A percentile compares a stretch with the other conserved stretches of the same genome.
Evolutionary conservation across 768 basidiomycete species (phyloP).

Genomic region (Leccinum pellstonianum): DNA sequence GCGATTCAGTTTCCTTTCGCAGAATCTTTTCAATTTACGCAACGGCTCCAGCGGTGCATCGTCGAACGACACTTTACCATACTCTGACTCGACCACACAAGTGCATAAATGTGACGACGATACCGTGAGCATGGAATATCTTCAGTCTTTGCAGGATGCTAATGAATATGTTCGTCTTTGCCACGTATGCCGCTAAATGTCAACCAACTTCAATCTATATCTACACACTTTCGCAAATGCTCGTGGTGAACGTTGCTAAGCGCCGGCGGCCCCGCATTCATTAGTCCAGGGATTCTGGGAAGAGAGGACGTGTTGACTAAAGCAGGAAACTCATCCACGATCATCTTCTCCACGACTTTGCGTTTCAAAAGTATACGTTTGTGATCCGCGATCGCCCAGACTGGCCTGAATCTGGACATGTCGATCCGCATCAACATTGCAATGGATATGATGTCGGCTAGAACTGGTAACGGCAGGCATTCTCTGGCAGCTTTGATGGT

Average conservation of each 20-base stretch:
- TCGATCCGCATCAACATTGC: slow-evolving; percentile 30
- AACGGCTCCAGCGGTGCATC: slow-evolving; percentile 3
- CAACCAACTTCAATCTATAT: slow-evolving; percentile 40
- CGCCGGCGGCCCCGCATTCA: slow-evolving; percentile 2
- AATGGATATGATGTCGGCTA: slow-evolving; percentile 43
- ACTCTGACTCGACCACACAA: slow-evolving; percentile 17
- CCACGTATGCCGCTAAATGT: slow-evolving; percentile 36
- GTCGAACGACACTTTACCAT: neutral
- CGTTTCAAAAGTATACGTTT: slow-evolving; percentile 39
- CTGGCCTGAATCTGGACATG: slow-evolving; percentile 31
- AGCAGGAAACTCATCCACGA: slow-evolving; percentile 30
- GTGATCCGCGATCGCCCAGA: slow-evolving; percentile 43
- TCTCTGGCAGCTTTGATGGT: slow-evolving; percentile 39
- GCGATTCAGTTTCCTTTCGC: slow-evolving; percentile 46
- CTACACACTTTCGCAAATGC: slow-evolving; percentile 33
- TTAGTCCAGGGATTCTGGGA: neutral
- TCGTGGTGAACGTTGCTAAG: slow-evolving; percentile 35
- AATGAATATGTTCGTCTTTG: slow-evolving; percentile 32
- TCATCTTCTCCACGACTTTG: slow-evolving; percentile 32
- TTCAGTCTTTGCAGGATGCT: slow-evolving; percentile 34
- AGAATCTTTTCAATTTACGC: slow-evolving; percentile 39
- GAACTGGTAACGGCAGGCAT: slow-evolving; percentile 12
- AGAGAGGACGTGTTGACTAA: neutral
- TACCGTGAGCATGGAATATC: slow-evolving; percentile 17
- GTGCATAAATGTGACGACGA: neutral